Evolutionary conservation across 2,329 filamentous ascomycete species (phyloP).

Genomic region (Zymoseptoria crescenta): DNA sequence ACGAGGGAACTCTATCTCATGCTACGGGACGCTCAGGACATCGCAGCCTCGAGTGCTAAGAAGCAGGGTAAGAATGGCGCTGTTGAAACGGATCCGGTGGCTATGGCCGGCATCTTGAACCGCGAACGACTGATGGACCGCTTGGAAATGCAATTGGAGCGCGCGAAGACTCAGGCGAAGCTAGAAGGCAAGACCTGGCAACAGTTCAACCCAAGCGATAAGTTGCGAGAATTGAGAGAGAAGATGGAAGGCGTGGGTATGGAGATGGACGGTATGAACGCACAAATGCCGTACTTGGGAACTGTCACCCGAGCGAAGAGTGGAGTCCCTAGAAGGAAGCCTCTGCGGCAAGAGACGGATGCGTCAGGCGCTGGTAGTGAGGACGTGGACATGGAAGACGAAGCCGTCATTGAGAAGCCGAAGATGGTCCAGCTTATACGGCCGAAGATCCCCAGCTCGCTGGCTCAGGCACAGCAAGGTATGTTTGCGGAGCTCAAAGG

Average conservation of each 20-base stretch:
- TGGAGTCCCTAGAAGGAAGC: slow-evolving; percentile 29
- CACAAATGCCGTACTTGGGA: slow-evolving; percentile 61
- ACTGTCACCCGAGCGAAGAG: slow-evolving; percentile 34
- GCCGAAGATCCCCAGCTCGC: slow-evolving; percentile 54
- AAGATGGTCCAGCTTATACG: slow-evolving; percentile 70
- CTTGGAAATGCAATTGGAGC: slow-evolving; percentile 87
- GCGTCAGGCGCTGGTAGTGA: slow-evolving; percentile 22
- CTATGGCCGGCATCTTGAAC: slow-evolving; percentile 88
- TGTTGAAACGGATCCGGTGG: slow-evolving; percentile 56
- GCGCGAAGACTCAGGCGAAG: slow-evolving; percentile 96
- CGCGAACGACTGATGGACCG: slow-evolving; percentile 87
- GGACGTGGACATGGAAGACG: slow-evolving; percentile 45
- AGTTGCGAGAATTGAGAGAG: slow-evolving; percentile 82
- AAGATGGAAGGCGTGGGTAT: slow-evolving; percentile 69
- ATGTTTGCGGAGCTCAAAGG: slow-evolving; percentile 64
- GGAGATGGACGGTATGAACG: slow-evolving; percentile 34
- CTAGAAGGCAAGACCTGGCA: slow-evolving; percentile 92
- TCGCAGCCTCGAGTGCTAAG: slow-evolving; percentile 80
- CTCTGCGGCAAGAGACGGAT: slow-evolving; percentile 23
- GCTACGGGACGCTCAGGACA: slow-evolving; percentile 94
- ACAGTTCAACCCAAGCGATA: slow-evolving; percentile 75
- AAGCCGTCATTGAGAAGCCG: slow-evolving; percentile 67
- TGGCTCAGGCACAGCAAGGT: slow-evolving; percentile 50
- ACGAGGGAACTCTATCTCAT: slow-evolving; percentile 96
- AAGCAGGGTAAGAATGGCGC: slow-evolving; percentile 47